Percentiles rank a stretch among this genome's conserved stretches.
These are phyloP conservation scores for Scleroderma bovista DNA, from an alignment of 768 basidiomycete genomes.

Conservation along the genomic window DNA sequence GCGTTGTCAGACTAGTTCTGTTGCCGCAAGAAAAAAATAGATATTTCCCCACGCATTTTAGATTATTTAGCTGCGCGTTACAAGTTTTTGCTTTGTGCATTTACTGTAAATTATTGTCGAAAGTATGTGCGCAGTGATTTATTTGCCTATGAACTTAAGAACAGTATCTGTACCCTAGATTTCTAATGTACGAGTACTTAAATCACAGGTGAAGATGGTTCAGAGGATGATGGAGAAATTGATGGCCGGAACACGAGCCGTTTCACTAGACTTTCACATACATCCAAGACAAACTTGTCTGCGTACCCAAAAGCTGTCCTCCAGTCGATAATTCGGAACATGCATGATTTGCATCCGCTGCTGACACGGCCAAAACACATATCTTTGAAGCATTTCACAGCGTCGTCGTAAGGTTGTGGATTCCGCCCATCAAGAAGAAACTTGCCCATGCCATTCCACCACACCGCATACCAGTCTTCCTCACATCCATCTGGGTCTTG, in stretches of 20 bases:
- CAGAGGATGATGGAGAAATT: constrained; percentile 26
- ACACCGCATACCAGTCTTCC: constrained; percentile 14
- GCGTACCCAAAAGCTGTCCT: constrained; percentile 1
- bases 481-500: constrained; percentile 3
- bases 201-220: no score
- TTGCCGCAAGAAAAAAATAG: no score
- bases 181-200: no score
- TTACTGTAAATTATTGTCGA: no score
- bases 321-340: neutral
- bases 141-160: no score
- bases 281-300: neutral
- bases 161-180: no score
- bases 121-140: no score
- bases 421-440: constrained; percentile 16
- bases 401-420: constrained; percentile 10
- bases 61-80: no score
- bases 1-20: neutral
- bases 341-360: constrained; percentile 3
- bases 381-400: constrained; percentile 8
- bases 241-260: constrained; percentile 36
- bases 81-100: no score
- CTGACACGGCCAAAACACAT: constrained; percentile 13
- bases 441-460: constrained; percentile 19
- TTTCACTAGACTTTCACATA: neutral
- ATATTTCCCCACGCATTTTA: no score